These are phyloP conservation scores for Penicillium sp. DNA, from an alignment of 2,329 filamentous ascomycete species.

Conservation along the genomic window DNA sequence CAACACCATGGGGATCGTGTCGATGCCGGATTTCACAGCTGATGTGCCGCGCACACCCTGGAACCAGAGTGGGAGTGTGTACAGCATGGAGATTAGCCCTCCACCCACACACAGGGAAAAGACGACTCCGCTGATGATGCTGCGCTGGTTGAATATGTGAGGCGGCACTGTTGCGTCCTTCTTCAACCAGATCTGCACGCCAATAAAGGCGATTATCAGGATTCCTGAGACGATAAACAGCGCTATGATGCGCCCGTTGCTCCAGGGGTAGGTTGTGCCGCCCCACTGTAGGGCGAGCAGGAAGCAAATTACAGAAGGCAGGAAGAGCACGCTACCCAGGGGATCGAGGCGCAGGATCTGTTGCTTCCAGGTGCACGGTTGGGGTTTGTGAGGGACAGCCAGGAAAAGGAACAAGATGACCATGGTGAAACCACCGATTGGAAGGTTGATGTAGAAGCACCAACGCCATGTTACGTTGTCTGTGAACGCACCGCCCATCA, in stretches of 20 bases:
- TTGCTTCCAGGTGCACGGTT: constrained; percentile 34
- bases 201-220: constrained; percentile 44
- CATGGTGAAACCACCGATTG: constrained; percentile 43
- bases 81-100: constrained; percentile 43
- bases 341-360: constrained; percentile 44
- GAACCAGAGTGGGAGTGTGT: constrained; percentile 50
- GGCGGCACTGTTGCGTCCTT: constrained; percentile 54
- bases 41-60: constrained; percentile 47
- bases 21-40: constrained; percentile 49
- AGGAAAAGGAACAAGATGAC: constrained; percentile 51
- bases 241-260: constrained; percentile 23
- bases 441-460: constrained; percentile 50
- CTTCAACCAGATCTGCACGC: constrained; percentile 48
- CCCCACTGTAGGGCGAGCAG: constrained; percentile 29
- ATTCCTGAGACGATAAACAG: constrained; percentile 27
- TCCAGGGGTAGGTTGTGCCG: constrained; percentile 24
- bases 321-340: constrained; percentile 36
- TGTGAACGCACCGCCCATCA: constrained; percentile 48
- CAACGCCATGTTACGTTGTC: constrained; percentile 40
- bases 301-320: constrained; percentile 25
- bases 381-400: background rate
- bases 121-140: constrained; percentile 33
- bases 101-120: constrained; percentile 41
- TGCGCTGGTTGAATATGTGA: constrained; percentile 50
- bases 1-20: constrained; percentile 43